Evolutionary conservation across 2,329 filamentous ascomycete genomes (phyloP).

Genomic region (Graphiopsis chlorocephala): DNA sequence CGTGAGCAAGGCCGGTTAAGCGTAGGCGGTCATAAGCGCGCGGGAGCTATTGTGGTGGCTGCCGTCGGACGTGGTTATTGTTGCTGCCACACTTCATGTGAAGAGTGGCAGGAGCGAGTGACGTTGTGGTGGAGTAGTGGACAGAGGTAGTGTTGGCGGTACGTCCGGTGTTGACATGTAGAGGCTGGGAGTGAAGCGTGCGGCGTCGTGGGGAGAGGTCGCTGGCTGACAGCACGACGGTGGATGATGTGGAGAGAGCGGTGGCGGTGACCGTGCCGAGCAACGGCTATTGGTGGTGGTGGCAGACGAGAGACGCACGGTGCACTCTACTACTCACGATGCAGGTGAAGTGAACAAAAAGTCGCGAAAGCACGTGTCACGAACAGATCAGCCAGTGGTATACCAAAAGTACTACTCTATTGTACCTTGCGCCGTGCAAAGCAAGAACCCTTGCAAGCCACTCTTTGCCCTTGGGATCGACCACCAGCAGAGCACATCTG

Average conservation of each 20-base stretch:
- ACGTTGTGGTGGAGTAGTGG: neutral
- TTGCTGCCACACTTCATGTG: constrained; percentile 5
- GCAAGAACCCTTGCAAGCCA: constrained; percentile 1
- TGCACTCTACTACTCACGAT: neutral
- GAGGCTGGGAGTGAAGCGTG: neutral
- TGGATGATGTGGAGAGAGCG: constrained; percentile 1
- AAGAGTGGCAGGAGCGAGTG: neutral
- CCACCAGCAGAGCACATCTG: neutral
- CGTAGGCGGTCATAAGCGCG: constrained; percentile 13
- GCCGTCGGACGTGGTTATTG: neutral
- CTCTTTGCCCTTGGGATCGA: neutral
- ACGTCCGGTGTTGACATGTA: neutral
- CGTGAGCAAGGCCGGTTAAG: constrained; percentile 11
- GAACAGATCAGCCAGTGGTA: neutral
- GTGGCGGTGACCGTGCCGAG: constrained; percentile 5
- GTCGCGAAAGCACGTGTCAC: neutral
- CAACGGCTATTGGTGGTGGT: neutral
- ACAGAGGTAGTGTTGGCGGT: neutral
- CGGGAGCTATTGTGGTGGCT: constrained; percentile 4
- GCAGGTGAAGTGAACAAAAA: neutral
- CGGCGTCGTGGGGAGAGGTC: neutral
- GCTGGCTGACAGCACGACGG: neutral
- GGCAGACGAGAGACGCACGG: neutral
- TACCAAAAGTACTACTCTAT: neutral
- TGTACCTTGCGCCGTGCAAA: neutral